Conservation (phyloP, 345 rosid genomes). For the Salix exigua region DNA sequence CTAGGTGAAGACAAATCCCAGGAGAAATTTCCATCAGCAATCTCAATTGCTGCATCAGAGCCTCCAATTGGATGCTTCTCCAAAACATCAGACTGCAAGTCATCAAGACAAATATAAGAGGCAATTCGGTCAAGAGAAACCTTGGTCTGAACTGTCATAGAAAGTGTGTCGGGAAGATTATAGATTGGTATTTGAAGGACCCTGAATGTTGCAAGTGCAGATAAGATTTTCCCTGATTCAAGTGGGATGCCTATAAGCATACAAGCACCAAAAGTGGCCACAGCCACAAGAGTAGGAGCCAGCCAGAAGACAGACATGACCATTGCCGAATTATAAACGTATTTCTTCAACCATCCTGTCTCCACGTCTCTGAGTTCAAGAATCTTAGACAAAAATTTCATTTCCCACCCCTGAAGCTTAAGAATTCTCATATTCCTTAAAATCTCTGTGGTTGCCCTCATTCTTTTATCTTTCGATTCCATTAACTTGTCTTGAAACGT, state of each 20-base stretch:
- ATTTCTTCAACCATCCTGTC: constrained; percentile 31
- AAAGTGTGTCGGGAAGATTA: constrained; percentile 27
- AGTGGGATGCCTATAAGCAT: constrained; percentile 25
- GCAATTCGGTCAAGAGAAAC: constrained; percentile 34
- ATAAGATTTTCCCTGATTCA: constrained; percentile 33
- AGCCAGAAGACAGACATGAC: constrained; percentile 19
- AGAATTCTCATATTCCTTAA: constrained; percentile 34
- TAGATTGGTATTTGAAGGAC: constrained; percentile 30
- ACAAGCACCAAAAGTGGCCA: constrained; percentile 33
- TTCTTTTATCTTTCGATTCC: constrained; percentile 31
- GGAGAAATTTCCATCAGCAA: constrained; percentile 29
- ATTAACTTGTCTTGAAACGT: constrained; percentile 29
- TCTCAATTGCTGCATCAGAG: constrained; percentile 23
- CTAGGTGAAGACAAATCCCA: constrained; percentile 30
- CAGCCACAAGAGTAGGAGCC: constrained; percentile 26
- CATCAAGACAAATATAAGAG: constrained; percentile 30
- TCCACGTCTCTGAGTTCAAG: constrained; percentile 24
- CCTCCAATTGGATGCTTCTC: constrained; percentile 24
- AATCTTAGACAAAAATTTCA: constrained; percentile 34
- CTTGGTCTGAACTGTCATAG: constrained; percentile 32
- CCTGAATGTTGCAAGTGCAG: constrained; percentile 35
- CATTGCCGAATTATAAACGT: constrained; percentile 16
- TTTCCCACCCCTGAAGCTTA: constrained; percentile 43
- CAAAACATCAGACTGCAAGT: constrained; percentile 23
- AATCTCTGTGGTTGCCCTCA: constrained; percentile 33